Conservation (phyloP, 2,329 filamentous ascomycete genomes). For the Colletotrichum kahawae region DNA sequence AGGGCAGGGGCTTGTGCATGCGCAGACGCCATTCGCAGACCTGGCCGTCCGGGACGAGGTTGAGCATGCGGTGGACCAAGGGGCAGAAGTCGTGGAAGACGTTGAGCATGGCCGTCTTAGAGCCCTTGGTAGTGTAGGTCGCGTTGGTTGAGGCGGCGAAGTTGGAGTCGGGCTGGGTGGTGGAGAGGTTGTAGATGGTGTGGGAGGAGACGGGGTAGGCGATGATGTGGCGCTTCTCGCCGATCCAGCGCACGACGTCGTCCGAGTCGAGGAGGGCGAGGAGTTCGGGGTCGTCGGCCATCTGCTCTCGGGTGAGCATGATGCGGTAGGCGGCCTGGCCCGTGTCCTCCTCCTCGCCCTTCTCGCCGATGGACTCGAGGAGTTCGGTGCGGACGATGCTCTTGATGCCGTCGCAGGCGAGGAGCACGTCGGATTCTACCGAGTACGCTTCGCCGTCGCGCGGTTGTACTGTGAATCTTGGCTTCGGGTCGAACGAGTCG, state of each 20-base stretch:
- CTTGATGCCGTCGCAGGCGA: slow-evolving; percentile 64
- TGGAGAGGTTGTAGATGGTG: slow-evolving; percentile 68
- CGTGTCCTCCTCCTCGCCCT: slow-evolving; percentile 67
- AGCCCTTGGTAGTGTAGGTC: slow-evolving; percentile 68
- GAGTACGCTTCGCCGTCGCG: slow-evolving; percentile 59
- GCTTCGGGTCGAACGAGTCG: slow-evolving; percentile 62
- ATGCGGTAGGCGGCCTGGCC: slow-evolving; percentile 81
- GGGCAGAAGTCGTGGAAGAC: slow-evolving; percentile 67
- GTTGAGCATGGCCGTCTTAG: slow-evolving; percentile 65
- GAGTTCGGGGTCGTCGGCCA: slow-evolving; percentile 71
- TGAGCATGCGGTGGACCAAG: slow-evolving; percentile 61
- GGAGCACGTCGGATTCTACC: slow-evolving; percentile 57
- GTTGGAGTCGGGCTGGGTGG: slow-evolving; percentile 65
- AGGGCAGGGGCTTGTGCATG: slow-evolving; percentile 59
- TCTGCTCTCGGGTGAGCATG: slow-evolving; percentile 72
- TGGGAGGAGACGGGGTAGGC: slow-evolving; percentile 76
- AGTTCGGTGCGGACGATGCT: slow-evolving; percentile 55
- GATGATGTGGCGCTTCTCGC: slow-evolving; percentile 76
- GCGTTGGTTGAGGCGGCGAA: slow-evolving; percentile 62
- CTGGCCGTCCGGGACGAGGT: slow-evolving; percentile 64
- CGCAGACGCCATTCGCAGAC: slow-evolving; percentile 71
- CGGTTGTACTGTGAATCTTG: slow-evolving; percentile 64
- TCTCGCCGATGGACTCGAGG: slow-evolving; percentile 55
- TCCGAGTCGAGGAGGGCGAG: slow-evolving; percentile 70
- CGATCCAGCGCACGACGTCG: slow-evolving; percentile 76